Conservation (phyloP, 495 filamentous ascomycete genomes). For the Hypoxylon crocopeplum region DNA sequence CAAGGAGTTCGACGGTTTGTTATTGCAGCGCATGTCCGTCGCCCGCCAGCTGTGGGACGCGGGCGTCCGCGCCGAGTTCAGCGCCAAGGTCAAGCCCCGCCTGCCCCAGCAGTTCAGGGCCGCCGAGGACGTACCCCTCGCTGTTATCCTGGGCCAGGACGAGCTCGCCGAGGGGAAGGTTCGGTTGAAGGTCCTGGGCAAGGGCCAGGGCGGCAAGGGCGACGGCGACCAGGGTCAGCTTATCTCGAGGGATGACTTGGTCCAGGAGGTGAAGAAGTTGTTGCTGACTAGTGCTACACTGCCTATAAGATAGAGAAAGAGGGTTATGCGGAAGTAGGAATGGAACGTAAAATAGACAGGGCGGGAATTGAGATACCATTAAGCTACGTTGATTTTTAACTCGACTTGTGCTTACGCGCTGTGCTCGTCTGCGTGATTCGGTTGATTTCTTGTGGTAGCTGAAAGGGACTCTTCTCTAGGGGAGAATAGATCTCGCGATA, state of each 20-base stretch:
- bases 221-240: conserved; percentile 70
- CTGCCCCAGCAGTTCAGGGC: conserved; percentile 80
- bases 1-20: conserved; percentile 76
- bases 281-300: conserved; percentile 12
- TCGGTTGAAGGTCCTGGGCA: conserved; percentile 77
- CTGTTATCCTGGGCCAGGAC: conserved; percentile 82
- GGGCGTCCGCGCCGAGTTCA: conserved; percentile 73
- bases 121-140: conserved; percentile 78
- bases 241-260: conserved; percentile 64
- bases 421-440: too few species aligned
- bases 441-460: too few species aligned
- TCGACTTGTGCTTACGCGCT: too few species aligned
- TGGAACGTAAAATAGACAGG: too few species aligned
- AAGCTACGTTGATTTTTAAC: too few species aligned
- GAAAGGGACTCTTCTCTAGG: too few species aligned
- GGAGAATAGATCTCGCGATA: too few species aligned
- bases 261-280: conserved; percentile 63
- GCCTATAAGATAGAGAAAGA: conserved; percentile 22
- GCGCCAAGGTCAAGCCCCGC: conserved; percentile 81
- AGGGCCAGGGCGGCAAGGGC: conserved; percentile 51
- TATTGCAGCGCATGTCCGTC: conserved; percentile 79
- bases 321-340: not conserved
- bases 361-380: too few species aligned
- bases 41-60: conserved; percentile 76
- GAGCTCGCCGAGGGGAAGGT: conserved; percentile 79